Conservation (phyloP, 768 basidiomycete species). For the Podaxis mareebaensis region DNA sequence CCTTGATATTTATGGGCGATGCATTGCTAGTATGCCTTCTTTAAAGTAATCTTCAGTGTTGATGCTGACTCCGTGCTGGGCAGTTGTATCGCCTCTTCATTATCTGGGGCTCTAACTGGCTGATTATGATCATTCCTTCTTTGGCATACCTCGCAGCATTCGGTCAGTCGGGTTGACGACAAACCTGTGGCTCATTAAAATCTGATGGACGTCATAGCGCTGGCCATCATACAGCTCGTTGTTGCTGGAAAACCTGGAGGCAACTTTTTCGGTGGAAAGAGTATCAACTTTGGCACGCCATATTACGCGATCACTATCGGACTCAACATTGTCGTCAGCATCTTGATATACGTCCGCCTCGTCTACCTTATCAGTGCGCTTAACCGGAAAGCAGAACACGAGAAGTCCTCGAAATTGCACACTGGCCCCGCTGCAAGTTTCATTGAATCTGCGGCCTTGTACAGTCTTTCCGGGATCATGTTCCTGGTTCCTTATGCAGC, state of each 20-base stretch:
- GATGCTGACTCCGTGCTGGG: not conserved
- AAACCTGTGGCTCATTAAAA: not conserved
- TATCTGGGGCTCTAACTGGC: constrained; percentile 28
- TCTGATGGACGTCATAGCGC: constrained; percentile 25
- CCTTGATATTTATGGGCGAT: constrained; percentile 33
- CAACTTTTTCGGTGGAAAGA: constrained; percentile 38
- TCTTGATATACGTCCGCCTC: constrained; percentile 39
- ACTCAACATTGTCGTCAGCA: constrained; percentile 43
- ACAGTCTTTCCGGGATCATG: constrained; percentile 37
- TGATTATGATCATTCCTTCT: constrained; percentile 26
- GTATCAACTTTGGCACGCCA: constrained; percentile 38
- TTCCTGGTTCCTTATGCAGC: constrained; percentile 40
- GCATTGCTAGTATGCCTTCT: constrained; percentile 27
- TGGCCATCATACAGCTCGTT: constrained; percentile 42
- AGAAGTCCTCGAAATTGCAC: constrained; percentile 33
- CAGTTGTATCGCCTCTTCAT: constrained; percentile 35
- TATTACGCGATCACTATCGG: constrained; percentile 42
- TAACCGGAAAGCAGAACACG: constrained; percentile 14
- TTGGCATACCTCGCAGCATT: constrained; percentile 29
- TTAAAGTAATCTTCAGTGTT: not conserved
- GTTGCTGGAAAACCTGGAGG: constrained; percentile 38
- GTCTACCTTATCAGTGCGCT: constrained; percentile 29
- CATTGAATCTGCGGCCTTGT: constrained; percentile 41
- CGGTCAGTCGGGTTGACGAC: constrained; percentile 21
- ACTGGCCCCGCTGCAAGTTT: constrained; percentile 37